Percentiles rank a stretch among this genome's conserved stretches.
These are phyloP conservation scores for Penicillium macrosclerotiorum DNA, from an alignment of 495 filamentous ascomycete species.

Conservation along the genomic window DNA sequence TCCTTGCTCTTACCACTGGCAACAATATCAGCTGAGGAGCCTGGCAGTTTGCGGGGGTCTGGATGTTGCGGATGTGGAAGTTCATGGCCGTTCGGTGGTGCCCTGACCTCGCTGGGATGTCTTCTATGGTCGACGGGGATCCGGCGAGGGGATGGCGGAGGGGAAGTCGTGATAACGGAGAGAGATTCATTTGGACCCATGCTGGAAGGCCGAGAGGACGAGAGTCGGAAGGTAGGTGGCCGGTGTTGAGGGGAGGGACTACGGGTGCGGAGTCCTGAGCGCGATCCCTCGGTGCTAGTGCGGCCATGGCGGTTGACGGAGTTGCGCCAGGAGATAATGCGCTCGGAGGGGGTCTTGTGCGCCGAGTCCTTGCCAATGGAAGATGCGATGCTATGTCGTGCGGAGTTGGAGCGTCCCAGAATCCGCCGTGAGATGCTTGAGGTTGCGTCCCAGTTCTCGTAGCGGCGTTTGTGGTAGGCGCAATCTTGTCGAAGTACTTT, in stretches of 20 bases:
- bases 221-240: conserved; percentile 11
- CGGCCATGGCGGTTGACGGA: conserved; percentile 60
- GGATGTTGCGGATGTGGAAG: neutral
- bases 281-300: conserved; percentile 50
- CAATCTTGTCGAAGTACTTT: conserved; percentile 96
- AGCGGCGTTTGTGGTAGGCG: conserved; percentile 61
- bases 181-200: conserved; percentile 25
- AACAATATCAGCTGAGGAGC: conserved; percentile 18
- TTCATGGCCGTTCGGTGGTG: conserved; percentile 1
- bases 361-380: conserved; percentile 44
- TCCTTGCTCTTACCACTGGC: conserved; percentile 24
- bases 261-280: conserved; percentile 40
- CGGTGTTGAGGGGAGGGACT: conserved; percentile 53
- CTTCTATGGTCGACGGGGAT: conserved; percentile 32
- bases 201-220: conserved; percentile 25
- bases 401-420: conserved; percentile 66
- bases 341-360: conserved; percentile 66
- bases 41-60: conserved; percentile 6
- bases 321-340: conserved; percentile 91
- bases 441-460: conserved; percentile 53
- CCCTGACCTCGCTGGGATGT: conserved; percentile 14
- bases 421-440: conserved; percentile 77
- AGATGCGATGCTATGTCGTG: conserved; percentile 50
- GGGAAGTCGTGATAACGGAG: conserved; percentile 34
- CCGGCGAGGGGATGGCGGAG: conserved; percentile 34